Evolutionary conservation across 192 early-diverging fungal species (phyloP).

Genomic region (Podila minutissima): DNA sequence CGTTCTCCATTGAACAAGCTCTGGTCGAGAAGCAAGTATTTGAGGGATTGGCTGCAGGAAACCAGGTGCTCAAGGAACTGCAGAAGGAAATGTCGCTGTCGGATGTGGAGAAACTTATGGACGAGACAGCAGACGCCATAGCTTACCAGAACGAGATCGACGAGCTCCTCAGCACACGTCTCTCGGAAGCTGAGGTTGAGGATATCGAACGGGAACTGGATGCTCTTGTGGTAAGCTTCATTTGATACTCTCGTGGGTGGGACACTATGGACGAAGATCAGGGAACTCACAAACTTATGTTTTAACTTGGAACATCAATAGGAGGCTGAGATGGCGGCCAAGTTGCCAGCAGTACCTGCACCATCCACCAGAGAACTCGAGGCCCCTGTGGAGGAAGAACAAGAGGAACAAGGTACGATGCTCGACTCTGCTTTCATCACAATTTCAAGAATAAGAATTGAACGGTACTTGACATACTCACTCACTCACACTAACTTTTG

Average conservation of each 20-base stretch:
- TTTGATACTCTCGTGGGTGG: not conserved
- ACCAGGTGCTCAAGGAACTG: slow-evolving; percentile 84
- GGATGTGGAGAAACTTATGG: slow-evolving; percentile 93
- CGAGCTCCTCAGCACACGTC: slow-evolving; percentile 76
- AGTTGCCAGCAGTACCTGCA: slow-evolving; percentile 13
- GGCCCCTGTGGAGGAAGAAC: not conserved
- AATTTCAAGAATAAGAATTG: no score
- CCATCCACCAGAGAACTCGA: not conserved
- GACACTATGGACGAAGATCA: no score
- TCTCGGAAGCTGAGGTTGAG: slow-evolving; percentile 88
- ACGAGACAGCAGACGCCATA: slow-evolving; percentile 96
- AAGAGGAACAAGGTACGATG: slow-evolving; percentile 12
- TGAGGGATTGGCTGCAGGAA: slow-evolving; percentile 85
- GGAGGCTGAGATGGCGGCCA: slow-evolving; percentile 10
- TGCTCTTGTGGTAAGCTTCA: slow-evolving; percentile 28
- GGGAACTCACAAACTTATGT: no score
- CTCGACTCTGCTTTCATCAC: no score
- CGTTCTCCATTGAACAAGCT: slow-evolving; percentile 89
- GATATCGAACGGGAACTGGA: slow-evolving; percentile 87
- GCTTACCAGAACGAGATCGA: slow-evolving; percentile 95
- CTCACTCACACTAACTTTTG: not conserved
- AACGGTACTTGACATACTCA: no score
- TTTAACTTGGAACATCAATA: not conserved
- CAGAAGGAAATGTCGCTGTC: slow-evolving; percentile 90
- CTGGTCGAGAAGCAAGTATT: slow-evolving; percentile 92